These are phyloP conservation scores for Chlamydomonas urium DNA, from an alignment of 139 green algal genomes.

Conservation along the genomic window DNA sequence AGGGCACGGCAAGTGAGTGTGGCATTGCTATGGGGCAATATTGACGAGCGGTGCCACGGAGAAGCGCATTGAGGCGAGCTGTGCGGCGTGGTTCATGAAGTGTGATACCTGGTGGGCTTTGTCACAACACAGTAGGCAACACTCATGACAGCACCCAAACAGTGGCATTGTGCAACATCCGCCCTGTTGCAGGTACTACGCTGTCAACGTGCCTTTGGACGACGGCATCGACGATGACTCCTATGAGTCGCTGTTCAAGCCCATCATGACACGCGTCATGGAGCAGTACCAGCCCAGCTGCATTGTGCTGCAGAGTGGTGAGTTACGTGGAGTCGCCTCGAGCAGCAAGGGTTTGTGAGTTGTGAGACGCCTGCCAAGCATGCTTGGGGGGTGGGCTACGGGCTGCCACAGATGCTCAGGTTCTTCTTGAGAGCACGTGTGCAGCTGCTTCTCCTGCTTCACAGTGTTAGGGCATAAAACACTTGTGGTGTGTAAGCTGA, in stretches of 20 bases:
- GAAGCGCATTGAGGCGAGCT: too few relatives aligned
- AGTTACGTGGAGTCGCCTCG: too few relatives aligned
- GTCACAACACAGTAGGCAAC: neutral
- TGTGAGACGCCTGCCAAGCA: too few relatives aligned
- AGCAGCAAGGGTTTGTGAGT: neutral
- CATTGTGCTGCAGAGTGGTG: constrained; percentile 94
- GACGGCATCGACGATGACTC: constrained; percentile 87
- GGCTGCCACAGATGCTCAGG: neutral
- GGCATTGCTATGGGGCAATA: neutral
- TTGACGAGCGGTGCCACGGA: neutral
- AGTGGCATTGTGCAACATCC: neutral
- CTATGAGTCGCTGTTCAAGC: constrained; percentile 76
- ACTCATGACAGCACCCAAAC: neutral
- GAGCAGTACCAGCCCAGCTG: constrained; percentile 87
- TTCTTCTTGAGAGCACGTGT: neutral
- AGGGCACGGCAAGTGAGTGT: constrained; percentile 42
- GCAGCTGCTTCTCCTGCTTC: neutral
- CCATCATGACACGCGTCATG: constrained; percentile 85
- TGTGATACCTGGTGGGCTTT: neutral
- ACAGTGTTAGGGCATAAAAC: neutral
- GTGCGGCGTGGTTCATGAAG: too few relatives aligned
- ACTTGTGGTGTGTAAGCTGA: too few relatives aligned
- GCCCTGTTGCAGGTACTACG: constrained; percentile 53
- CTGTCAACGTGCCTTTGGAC: constrained; percentile 78
- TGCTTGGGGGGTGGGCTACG: neutral